phyloP scores from a whole-genome alignment of 768 basidiomycete species.

The Calocybe indica region DNA sequence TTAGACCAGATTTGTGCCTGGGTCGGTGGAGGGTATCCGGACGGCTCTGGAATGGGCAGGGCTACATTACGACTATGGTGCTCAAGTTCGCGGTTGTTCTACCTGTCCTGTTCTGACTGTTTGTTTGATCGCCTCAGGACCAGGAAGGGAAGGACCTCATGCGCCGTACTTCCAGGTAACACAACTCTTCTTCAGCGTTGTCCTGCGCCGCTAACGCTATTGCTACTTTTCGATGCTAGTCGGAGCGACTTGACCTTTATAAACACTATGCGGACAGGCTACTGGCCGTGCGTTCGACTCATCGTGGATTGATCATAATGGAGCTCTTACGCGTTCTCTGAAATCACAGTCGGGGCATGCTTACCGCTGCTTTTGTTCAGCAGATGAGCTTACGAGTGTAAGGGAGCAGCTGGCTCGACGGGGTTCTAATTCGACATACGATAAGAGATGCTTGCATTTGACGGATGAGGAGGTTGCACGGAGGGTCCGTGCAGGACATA shows the following conservation, averaged over 20 bases:
- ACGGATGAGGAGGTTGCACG: slow-evolving; percentile 82
- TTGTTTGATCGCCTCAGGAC: slow-evolving; percentile 42
- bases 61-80: slow-evolving; percentile 87
- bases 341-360: slow-evolving; percentile 69
- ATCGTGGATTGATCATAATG: neutral
- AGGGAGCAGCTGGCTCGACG: slow-evolving; percentile 64
- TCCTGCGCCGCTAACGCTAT: neutral
- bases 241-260: slow-evolving; percentile 85
- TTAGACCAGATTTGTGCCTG: slow-evolving; percentile 77
- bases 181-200: neutral
- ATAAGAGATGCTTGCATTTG: slow-evolving; percentile 81
- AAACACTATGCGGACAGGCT: slow-evolving; percentile 65
- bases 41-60: slow-evolving; percentile 86
- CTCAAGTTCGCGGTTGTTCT: slow-evolving; percentile 11
- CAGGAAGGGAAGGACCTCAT: slow-evolving; percentile 67
- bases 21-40: slow-evolving; percentile 77
- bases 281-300: slow-evolving; percentile 51
- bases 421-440: slow-evolving; percentile 80
- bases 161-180: slow-evolving; percentile 85
- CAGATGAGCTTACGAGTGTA: slow-evolving; percentile 60
- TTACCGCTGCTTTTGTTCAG: slow-evolving; percentile 92
- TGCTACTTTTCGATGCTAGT: slow-evolving; percentile 40
- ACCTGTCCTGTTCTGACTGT: neutral
- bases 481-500: slow-evolving; percentile 68
- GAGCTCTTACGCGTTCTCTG: neutral